Percentiles rank a stretch among this genome's conserved stretches.
phyloP scores from a whole-genome alignment of 805 yeast genomes.

The Saccharomyces paradoxus region DNA sequence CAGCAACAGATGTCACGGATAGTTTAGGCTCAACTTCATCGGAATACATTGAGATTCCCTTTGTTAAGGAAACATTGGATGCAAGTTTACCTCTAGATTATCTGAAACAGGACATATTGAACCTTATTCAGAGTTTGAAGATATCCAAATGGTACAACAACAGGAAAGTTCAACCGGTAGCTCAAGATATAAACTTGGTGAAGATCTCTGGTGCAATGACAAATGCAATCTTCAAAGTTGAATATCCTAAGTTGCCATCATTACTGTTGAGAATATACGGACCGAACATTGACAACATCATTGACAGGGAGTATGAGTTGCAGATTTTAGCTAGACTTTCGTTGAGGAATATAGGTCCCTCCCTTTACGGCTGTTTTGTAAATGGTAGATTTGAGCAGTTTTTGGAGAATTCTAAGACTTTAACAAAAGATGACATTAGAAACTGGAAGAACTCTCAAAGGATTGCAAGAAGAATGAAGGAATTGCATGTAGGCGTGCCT shows the following conservation, averaged over 20 bases:
- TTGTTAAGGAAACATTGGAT: constrained; percentile 55
- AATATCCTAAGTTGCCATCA: constrained; percentile 51
- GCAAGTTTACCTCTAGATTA: constrained; percentile 74
- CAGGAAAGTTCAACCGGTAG: not conserved
- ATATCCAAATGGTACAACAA: constrained; percentile 71
- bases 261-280: constrained; percentile 81
- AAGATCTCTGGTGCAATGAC: constrained; percentile 91
- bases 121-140: constrained; percentile 51
- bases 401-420: constrained; percentile 70
- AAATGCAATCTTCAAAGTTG: constrained; percentile 75
- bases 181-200: constrained; percentile 38
- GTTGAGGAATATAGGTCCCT: constrained; percentile 76
- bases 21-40: not conserved
- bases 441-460: constrained; percentile 68
- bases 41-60: constrained; percentile 35
- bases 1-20: not conserved
- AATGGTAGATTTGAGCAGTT: constrained; percentile 95
- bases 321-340: constrained; percentile 65
- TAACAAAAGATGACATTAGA: constrained; percentile 65
- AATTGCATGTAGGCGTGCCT: constrained; percentile 73
- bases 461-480: constrained; percentile 95
- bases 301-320: constrained; percentile 79
- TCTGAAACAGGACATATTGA: constrained; percentile 71
- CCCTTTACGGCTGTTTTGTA: constrained; percentile 75
- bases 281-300: constrained; percentile 72